Evolutionary conservation across 257 asterid species (phyloP), one percentile per base, ranked within the genome.

Genomic region (Solanum bulbocastanum): DNA sequence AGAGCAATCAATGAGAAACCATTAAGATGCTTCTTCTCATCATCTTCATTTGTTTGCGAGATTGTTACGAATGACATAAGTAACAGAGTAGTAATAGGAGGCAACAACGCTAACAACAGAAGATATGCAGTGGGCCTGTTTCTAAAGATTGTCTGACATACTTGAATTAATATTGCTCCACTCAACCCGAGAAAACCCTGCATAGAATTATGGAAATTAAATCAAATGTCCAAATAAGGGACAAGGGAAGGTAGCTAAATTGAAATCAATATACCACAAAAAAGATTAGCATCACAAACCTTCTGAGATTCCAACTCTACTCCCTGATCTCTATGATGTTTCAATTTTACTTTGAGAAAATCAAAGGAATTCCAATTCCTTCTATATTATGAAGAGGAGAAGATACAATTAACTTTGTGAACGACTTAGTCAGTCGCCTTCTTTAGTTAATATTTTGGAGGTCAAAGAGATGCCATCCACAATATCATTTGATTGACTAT

Each of bases 131-230:
- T 97, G 9, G 98, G 99, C 89, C 88, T 91, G 81, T 94, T 95
- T 44, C 92, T 87, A 87, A 95, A 97, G 90, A 95, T 73, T 74
- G 97, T 88, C 71, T 92, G 92, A 90, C 95, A 96, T 14, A 93
- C 91, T 91, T 97, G 99, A 81, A 97, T 93, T 52, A 96, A 89
- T 46, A 97, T 89, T 87, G 99, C 98, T 79, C 99, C 99, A 90
- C 99, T 96, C 87, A 97, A 90, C 5, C 99, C 99, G 81, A 97
- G 98, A 87, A 93, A 97, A 27, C 99, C 99, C 99, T 94, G 93
- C 83, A 90, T 75, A 68, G 32, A 37, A 37, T 74, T 74, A 74
- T 74, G 30, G 52, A 81, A 58, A 75, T 30, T 14, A 22, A 49
- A 86, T 30, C 18, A 81, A 81, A 46, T 13, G 22, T 30, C 20